Conservation (phyloP, 2,329 filamentous ascomycete species). For the Aureobasidium sp. region DNA sequence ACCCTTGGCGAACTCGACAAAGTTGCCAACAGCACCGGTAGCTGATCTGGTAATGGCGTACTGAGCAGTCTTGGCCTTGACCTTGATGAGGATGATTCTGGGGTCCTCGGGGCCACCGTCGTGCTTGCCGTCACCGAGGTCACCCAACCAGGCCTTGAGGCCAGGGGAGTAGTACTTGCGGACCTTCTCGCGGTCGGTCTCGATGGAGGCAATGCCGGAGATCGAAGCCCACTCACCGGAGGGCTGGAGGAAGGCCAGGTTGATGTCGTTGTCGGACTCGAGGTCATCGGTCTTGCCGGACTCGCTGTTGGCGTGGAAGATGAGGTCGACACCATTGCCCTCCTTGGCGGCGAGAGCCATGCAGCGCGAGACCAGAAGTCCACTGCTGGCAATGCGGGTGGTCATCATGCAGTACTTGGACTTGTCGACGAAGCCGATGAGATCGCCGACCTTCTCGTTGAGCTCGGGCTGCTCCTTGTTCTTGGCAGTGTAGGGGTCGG, state of each 20-base stretch:
- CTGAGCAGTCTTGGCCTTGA: constrained; percentile 62
- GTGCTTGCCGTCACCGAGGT: constrained; percentile 73
- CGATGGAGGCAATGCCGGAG: constrained; percentile 60
- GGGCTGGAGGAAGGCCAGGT: constrained; percentile 63
- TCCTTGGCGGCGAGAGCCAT: constrained; percentile 84
- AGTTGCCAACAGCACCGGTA: constrained; percentile 50
- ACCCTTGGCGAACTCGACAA: constrained; percentile 66
- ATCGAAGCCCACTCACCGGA: constrained; percentile 81
- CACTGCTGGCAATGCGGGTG: constrained; percentile 56
- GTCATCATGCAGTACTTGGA: constrained; percentile 88
- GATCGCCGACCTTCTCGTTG: constrained; percentile 67
- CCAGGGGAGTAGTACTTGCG: constrained; percentile 65
- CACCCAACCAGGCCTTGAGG: constrained; percentile 79
- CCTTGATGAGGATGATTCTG: constrained; percentile 69
- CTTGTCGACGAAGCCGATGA: constrained; percentile 59
- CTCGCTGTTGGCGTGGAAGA: constrained; percentile 89
- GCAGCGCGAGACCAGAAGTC: constrained; percentile 66
- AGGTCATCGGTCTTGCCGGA: constrained; percentile 82
- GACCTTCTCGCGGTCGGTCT: constrained; percentile 59
- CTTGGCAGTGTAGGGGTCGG: constrained; percentile 72
- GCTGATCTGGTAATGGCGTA: constrained; percentile 56
- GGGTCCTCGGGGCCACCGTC: constrained; percentile 76
- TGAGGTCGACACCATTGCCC: constrained; percentile 65
- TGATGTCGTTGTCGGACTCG: constrained; percentile 61
- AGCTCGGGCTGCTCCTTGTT: constrained; percentile 63